Evolutionary conservation across 2,329 filamentous ascomycete species (phyloP).

Genomic region (Domatiomyces globalis): DNA sequence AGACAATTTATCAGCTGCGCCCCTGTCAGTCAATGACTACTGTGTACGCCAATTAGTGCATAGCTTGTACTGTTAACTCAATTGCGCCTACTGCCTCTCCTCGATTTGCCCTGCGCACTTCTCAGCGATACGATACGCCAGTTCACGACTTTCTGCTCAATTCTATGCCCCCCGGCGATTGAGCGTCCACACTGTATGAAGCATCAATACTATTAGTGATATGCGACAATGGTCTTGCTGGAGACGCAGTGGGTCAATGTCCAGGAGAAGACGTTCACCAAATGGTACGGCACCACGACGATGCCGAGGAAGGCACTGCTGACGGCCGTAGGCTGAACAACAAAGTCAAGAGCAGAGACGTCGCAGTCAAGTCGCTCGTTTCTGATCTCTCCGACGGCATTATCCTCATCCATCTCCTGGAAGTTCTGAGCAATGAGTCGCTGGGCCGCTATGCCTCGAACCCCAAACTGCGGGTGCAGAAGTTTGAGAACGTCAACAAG

Average conservation of each 20-base stretch:
- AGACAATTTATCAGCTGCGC: neutral
- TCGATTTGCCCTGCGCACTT: neutral
- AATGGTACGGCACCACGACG: slow-evolving; percentile 52
- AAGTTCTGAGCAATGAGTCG: slow-evolving; percentile 87
- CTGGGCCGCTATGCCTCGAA: slow-evolving; percentile 93
- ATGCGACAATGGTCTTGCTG: slow-evolving; percentile 31
- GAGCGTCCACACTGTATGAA: neutral
- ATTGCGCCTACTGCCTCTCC: neutral
- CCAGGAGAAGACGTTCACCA: slow-evolving; percentile 98
- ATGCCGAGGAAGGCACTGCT: slow-evolving; percentile 1
- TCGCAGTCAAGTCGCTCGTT: slow-evolving; percentile 77
- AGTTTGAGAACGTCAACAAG: slow-evolving; percentile 95
- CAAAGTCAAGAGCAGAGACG: slow-evolving; percentile 64
- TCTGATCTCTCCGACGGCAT: slow-evolving; percentile 87
- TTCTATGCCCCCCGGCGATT: neutral
- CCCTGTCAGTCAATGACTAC: neutral
- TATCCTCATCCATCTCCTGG: slow-evolving; percentile 88
- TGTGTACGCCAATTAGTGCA: neutral
- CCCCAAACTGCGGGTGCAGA: slow-evolving; percentile 88
- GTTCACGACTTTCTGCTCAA: neutral
- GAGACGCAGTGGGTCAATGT: slow-evolving; percentile 58
- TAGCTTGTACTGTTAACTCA: neutral
- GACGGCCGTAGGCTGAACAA: slow-evolving; percentile 65
- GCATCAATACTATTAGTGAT: slow-evolving; percentile 4
- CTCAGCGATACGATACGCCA: neutral